These are phyloP conservation scores for Phalaenopsis equestris DNA, from an alignment of 106 monocot species.

Conservation along the genomic window DNA sequence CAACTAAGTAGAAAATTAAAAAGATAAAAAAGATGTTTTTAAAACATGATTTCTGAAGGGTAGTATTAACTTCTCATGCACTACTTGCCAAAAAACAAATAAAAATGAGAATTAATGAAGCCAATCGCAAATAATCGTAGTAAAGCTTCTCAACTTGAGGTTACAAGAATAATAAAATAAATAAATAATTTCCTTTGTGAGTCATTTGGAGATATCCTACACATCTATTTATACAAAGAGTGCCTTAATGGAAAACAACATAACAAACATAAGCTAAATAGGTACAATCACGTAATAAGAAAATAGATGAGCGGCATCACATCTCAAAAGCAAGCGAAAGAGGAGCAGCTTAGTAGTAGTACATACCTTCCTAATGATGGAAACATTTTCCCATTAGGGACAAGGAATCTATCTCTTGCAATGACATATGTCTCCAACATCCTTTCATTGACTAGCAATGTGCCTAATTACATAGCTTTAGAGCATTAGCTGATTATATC, in stretches of 20 bases:
- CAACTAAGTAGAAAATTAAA: background rate
- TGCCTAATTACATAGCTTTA: slow-evolving; percentile 41
- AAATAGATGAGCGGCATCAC: background rate
- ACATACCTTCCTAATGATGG: slow-evolving; percentile 82
- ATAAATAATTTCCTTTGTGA: background rate
- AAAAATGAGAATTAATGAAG: background rate
- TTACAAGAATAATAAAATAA: background rate
- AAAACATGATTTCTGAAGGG: background rate
- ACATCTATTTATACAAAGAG: background rate
- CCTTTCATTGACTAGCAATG: slow-evolving; percentile 94
- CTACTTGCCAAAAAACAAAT: background rate
- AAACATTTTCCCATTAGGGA: slow-evolving; percentile 88
- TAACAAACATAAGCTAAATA: background rate
- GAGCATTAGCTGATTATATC: slow-evolving; percentile 3
- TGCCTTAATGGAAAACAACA: background rate
- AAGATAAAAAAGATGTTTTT: background rate
- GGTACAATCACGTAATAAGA: background rate
- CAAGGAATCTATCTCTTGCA: slow-evolving; percentile 92
- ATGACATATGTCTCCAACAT: slow-evolving; percentile 98
- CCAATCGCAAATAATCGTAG: background rate
- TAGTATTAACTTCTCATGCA: background rate
- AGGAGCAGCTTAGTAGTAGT: background rate
- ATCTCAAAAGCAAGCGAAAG: background rate
- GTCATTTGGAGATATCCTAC: background rate
- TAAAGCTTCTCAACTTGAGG: background rate